Conservation (phyloP, 2,329 filamentous ascomycete species). For the Fusarium agapanthi region DNA sequence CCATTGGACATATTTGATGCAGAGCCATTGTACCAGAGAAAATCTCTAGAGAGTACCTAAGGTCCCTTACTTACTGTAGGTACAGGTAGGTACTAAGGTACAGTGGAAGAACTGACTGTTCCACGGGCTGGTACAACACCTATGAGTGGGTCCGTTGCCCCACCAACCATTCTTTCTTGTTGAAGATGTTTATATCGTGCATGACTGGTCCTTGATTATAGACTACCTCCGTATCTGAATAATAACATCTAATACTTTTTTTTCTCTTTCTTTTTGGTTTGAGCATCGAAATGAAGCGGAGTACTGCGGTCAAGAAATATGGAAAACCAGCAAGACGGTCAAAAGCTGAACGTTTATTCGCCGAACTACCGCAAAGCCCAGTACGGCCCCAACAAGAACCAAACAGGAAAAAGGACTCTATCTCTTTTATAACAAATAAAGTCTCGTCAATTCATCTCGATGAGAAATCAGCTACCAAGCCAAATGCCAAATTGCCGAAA, state of each 20-base stretch:
- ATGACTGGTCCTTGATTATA: not conserved
- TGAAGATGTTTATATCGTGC: not conserved
- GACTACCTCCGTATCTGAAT: not conserved
- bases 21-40: not conserved
- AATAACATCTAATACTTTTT: not conserved
- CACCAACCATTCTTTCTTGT: constrained; percentile 29
- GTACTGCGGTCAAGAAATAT: constrained; percentile 57
- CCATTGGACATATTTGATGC: not conserved
- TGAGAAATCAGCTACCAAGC: constrained; percentile 20
- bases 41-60: not conserved
- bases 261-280: not conserved
- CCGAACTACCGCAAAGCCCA: constrained; percentile 62
- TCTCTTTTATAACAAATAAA: constrained; percentile 48
- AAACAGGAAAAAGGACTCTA: constrained; percentile 31
- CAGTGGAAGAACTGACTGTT: not conserved
- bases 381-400: constrained; percentile 44
- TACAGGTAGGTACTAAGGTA: not conserved
- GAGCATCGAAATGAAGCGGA: constrained; percentile 55
- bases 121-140: not conserved
- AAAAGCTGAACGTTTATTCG: constrained; percentile 59
- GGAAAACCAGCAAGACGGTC: constrained; percentile 59
- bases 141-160: constrained; percentile 30
- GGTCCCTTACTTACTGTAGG: not conserved
- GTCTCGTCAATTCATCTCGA: constrained; percentile 46
- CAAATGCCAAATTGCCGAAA: constrained; percentile 25